Evolutionary conservation across 192 early-diverging fungal genomes (phyloP), one percentile per base, ranked within the genome.

Genomic region (Mortierella antarctica): DNA sequence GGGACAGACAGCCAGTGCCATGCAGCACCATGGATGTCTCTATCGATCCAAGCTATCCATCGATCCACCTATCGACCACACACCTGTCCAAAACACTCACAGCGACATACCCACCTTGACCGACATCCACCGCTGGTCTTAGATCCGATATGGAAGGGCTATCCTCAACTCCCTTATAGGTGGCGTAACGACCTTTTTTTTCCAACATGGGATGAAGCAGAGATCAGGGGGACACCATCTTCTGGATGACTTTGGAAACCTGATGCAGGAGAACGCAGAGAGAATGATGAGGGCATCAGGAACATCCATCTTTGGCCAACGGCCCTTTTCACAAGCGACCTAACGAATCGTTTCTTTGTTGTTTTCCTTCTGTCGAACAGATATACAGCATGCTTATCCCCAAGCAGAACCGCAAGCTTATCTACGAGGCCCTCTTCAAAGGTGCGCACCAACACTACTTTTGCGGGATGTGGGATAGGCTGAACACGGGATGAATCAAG

Each of bases 321-420:
- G 3, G 31, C 31, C 31, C 31, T 31, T 31, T 31, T 31, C 31
- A 31, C 31, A 2, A 3, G 31, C 3, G 1, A 31, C 31, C 56
- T 68, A 68, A 68, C 67, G 21, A 49, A 23, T 59, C 40, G 51
- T 62, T 31, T 52, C 20, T 18, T 49, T 52, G 15, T 52, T 55
- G 31, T 31, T 45, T 50, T 50, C 39, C 42, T n/a, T 53, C 49
- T 15, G 42, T 17, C 48, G 21, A 55, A 41, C 70, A 80, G 69
- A 72, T 80, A 80, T 80, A 58, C 74, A 95, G 84, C 86, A 99
- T 99, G 97, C 93, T 96, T 84, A 97, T 99, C 89, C 92, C 95
- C 80, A 96, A 95, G 88, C 86, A 94, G 86, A 97, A 99, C 93
- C 91, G 96, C 86, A 97, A 96, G 93, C 81, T 85, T 85, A 96